Percentiles rank a stretch among this genome's conserved stretches.
phyloP scores from a whole-genome alignment of 2,329 filamentous ascomycete species.

The Hypocreales sp. region DNA sequence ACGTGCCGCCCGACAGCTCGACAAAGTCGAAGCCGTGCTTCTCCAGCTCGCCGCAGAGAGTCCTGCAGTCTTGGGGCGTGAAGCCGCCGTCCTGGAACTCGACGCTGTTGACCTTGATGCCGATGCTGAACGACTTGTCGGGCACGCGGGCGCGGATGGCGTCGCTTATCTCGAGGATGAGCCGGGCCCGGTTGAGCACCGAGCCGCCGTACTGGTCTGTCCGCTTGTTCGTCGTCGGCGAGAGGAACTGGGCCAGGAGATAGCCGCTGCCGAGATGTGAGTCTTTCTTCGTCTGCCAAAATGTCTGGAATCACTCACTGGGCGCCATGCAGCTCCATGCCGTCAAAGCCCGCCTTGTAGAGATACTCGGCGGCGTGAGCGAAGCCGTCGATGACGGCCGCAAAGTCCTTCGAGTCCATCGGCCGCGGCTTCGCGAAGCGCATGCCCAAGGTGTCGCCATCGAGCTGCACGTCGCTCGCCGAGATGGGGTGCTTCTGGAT shows the following conservation, averaged over 20 bases:
- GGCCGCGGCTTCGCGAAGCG: slow-evolving; percentile 32
- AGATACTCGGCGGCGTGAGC: slow-evolving; percentile 45
- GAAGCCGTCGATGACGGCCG: slow-evolving; percentile 41
- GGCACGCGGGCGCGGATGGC: slow-evolving; percentile 16
- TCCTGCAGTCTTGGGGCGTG: slow-evolving; percentile 31
- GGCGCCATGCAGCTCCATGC: slow-evolving; percentile 34
- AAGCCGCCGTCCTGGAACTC: slow-evolving; percentile 40
- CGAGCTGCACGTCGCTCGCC: slow-evolving; percentile 20
- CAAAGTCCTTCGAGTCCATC: slow-evolving; percentile 38
- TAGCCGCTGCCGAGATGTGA: slow-evolving; percentile 24
- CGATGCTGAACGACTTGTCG: slow-evolving; percentile 22
- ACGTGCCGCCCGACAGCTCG: slow-evolving; percentile 45
- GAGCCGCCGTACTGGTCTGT: slow-evolving; percentile 34
- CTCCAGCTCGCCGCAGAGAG: slow-evolving; percentile 31
- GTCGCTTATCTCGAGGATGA: slow-evolving; percentile 28
- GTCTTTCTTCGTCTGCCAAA: too few species aligned
- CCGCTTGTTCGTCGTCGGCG: slow-evolving; percentile 30
- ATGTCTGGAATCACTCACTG: slow-evolving; percentile 18
- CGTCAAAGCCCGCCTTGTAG: slow-evolving; percentile 45
- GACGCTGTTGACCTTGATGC: slow-evolving; percentile 42
- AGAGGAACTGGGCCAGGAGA: slow-evolving; percentile 37
- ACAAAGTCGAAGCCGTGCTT: slow-evolving; percentile 38
- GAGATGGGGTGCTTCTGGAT: slow-evolving; percentile 21
- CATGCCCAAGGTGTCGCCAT: slow-evolving; percentile 9
- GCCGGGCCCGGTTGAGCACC: slow-evolving; percentile 24